Percentiles rank a stretch among this genome's conserved stretches.
These are phyloP conservation scores for Linum lewisii DNA, from an alignment of 345 rosid genomes.

Conservation along the genomic window DNA sequence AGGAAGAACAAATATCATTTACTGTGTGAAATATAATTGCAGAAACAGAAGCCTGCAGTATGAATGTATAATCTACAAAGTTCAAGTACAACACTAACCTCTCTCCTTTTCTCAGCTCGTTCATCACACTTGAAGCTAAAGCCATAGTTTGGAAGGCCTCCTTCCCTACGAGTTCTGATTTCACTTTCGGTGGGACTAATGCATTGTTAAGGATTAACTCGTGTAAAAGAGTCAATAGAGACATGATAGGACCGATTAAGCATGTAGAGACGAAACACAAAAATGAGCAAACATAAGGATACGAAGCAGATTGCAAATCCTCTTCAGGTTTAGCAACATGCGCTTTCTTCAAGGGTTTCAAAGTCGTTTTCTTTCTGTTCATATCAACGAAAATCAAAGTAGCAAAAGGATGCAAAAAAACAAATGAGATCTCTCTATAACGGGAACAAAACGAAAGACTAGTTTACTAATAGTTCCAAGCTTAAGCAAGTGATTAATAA, in stretches of 20 bases:
- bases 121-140: constrained; percentile 95
- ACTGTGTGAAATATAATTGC: constrained; percentile 1
- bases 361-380: constrained; percentile 56
- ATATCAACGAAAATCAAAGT: constrained; percentile 14
- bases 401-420: constrained; percentile 15
- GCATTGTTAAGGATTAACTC: constrained; percentile 29
- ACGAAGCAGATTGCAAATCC: constrained; percentile 52
- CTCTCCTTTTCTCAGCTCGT: constrained; percentile 96
- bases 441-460: too few relatives aligned
- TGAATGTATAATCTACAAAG: background rate
- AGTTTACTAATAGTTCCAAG: background rate
- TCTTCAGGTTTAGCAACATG: constrained; percentile 43
- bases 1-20: constrained; percentile 9
- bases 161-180: constrained; percentile 49
- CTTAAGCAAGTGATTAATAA: background rate
- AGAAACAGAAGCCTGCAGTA: constrained; percentile 1
- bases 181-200: constrained; percentile 62
- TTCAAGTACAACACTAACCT: constrained; percentile 42
- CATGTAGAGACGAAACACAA: constrained; percentile 12
- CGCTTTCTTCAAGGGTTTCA: constrained; percentile 50
- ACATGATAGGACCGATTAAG: constrained; percentile 10
- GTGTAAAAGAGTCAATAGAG: constrained; percentile 1
- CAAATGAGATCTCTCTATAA: background rate
- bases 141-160: constrained; percentile 89
- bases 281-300: constrained; percentile 36